Percentiles rank a stretch among this genome's conserved stretches.
These are phyloP conservation scores for Salix arbutifolia DNA, from an alignment of 345 rosid genomes.

Conservation along the genomic window DNA sequence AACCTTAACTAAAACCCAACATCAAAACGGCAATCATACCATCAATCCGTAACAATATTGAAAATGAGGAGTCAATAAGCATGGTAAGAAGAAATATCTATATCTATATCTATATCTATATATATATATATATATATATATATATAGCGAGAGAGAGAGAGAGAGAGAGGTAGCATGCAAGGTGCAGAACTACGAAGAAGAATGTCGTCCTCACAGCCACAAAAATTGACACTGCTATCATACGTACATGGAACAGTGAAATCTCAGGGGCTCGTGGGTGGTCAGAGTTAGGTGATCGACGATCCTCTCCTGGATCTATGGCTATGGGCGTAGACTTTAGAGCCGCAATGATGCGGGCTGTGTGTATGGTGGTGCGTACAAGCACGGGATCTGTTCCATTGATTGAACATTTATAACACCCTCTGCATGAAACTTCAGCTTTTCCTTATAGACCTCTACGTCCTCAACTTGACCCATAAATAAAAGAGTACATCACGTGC, in stretches of 20 bases:
- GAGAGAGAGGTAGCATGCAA: not conserved
- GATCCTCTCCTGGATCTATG: not conserved
- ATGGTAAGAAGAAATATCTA: too few species aligned
- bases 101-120: too few species aligned
- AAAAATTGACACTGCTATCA: too few species aligned
- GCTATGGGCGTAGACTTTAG: not conserved
- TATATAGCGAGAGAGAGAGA: too few species aligned
- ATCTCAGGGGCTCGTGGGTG: not conserved
- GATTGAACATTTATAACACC: not conserved
- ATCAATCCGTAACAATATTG: too few species aligned
- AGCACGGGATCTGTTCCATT: slow-evolving; percentile 7
- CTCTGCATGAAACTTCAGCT: not conserved
- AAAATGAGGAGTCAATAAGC: too few species aligned
- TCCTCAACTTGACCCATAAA: not conserved
- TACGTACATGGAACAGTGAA: not conserved
- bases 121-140: too few species aligned
- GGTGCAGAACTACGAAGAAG: not conserved
- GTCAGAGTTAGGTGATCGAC: not conserved
- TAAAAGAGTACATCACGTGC: slow-evolving; percentile 4
- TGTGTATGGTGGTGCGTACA: not conserved
- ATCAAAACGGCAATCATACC: rapidly evolving
- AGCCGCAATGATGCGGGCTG: not conserved
- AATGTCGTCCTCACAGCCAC: not conserved
- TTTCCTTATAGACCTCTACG: not conserved
- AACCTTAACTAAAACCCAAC: too few species aligned